phyloP scores from a whole-genome alignment of 1,284 basidiomycete genomes.

The Leccinum subatratum region DNA sequence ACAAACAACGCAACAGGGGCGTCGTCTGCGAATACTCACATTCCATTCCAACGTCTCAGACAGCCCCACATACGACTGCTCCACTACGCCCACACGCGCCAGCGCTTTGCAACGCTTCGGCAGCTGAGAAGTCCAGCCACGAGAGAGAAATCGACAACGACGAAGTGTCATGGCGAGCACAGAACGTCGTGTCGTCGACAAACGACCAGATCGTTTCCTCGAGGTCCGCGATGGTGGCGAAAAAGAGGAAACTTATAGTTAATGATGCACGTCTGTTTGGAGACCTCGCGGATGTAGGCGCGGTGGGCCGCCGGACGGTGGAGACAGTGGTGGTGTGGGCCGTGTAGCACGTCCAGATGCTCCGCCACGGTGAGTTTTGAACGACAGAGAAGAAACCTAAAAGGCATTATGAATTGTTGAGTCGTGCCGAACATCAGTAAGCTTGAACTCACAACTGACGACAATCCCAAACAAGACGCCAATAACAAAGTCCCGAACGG shows the following conservation, averaged over 20 bases:
- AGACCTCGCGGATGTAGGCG: conserved; percentile 85
- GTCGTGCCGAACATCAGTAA: background rate
- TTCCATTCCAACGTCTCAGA: no score
- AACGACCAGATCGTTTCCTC: no score
- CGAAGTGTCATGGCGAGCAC: no score
- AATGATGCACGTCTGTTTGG: conserved; percentile 86
- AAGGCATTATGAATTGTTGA: conserved; percentile 7
- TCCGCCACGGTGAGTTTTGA: conserved; percentile 79
- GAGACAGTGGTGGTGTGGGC: conserved; percentile 76
- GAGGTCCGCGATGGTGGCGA: conserved; percentile 76
- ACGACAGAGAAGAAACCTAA: conserved; percentile 92
- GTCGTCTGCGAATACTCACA: no score
- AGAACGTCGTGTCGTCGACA: no score
- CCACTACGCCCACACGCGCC: no score
- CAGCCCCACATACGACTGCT: no score
- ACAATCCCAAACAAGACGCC: conserved; percentile 92
- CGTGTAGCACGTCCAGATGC: conserved; percentile 77
- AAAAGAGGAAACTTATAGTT: conserved; percentile 92
- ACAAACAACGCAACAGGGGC: no score
- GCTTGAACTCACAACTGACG: conserved; percentile 69
- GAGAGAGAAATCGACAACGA: no score
- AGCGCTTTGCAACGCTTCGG: no score
- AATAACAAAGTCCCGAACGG: conserved; percentile 89
- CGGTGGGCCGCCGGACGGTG: conserved; percentile 86
- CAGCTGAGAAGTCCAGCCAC: no score